Percentiles rank a stretch among this genome's conserved stretches.
Conservation (phyloP, 768 basidiomycete genomes). For the Tylopilus subfusipes region DNA sequence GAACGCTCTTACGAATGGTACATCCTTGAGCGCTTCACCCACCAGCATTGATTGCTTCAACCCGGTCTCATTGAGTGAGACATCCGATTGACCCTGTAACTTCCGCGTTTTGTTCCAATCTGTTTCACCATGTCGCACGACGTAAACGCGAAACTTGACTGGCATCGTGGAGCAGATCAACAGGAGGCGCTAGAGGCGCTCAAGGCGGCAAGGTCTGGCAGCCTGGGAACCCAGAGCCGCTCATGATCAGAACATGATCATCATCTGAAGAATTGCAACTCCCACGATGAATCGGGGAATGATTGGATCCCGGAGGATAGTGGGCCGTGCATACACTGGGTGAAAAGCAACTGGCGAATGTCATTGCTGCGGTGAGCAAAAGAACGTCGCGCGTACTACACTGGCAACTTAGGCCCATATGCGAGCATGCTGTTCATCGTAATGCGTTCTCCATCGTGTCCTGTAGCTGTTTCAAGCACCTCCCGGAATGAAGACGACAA, state of each 20-base stretch:
- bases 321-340: too few species aligned
- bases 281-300: too few species aligned
- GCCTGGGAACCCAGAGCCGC: background rate
- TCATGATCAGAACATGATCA: background rate
- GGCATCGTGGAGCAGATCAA: conserved; percentile 9
- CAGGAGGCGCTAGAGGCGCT: background rate
- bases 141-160: conserved; percentile 45
- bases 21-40: conserved; percentile 47
- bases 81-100: conserved; percentile 72
- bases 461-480: conserved; percentile 8
- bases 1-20: conserved; percentile 51
- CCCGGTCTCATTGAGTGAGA: conserved; percentile 58
- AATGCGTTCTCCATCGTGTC: conserved; percentile 1
- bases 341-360: too few species aligned
- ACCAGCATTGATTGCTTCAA: conserved; percentile 43
- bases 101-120: conserved; percentile 55
- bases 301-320: too few species aligned
- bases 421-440: conserved; percentile 15
- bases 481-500: conserved; percentile 29
- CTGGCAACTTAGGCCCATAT: conserved; percentile 13
- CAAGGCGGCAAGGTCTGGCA: background rate
- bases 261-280: background rate
- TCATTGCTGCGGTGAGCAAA: too few species aligned
- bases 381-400: background rate
- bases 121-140: conserved; percentile 75